Percentiles rank a stretch among this genome's conserved stretches.
phyloP scores from a whole-genome alignment of 169 alveolate species.

The Eimeria necatrix region DNA sequence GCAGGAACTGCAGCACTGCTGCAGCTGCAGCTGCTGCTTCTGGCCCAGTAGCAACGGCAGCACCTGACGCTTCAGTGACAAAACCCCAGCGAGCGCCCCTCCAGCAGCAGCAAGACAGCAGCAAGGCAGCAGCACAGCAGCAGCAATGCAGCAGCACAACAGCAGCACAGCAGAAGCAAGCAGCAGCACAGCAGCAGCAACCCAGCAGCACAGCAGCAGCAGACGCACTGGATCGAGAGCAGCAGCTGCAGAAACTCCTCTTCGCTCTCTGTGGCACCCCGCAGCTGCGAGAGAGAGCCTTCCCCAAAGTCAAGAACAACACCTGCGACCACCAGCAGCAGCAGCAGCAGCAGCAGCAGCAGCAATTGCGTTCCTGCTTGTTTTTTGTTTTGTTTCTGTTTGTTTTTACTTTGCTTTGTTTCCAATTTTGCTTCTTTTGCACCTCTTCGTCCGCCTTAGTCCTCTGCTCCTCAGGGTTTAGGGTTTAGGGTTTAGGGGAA shows the following conservation, averaged over 20 bases:
- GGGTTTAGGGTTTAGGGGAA: too few relatives aligned
- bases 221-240: neutral
- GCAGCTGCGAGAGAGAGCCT: constrained; percentile 93
- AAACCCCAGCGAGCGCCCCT: too few relatives aligned
- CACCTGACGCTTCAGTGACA: too few relatives aligned
- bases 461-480: too few relatives aligned
- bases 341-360: neutral
- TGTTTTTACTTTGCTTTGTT: too few relatives aligned
- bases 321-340: constrained; percentile 80
- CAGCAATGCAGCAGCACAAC: neutral
- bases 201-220: too few relatives aligned
- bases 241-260: constrained; percentile 23
- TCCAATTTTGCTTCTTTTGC: too few relatives aligned
- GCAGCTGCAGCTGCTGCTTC: too few relatives aligned
- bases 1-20: too few relatives aligned
- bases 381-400: neutral
- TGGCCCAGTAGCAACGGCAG: too few relatives aligned
- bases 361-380: neutral
- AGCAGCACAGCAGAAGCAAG: neutral
- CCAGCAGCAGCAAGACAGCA: neutral
- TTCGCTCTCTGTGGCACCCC: constrained; percentile 5
- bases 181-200: too few relatives aligned
- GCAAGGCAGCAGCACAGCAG: neutral
- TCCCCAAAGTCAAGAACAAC: constrained; percentile 94
- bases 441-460: too few relatives aligned